Evolutionary conservation across 106 monocot species (phyloP).

Genomic region (Triglochin maritima): DNA sequence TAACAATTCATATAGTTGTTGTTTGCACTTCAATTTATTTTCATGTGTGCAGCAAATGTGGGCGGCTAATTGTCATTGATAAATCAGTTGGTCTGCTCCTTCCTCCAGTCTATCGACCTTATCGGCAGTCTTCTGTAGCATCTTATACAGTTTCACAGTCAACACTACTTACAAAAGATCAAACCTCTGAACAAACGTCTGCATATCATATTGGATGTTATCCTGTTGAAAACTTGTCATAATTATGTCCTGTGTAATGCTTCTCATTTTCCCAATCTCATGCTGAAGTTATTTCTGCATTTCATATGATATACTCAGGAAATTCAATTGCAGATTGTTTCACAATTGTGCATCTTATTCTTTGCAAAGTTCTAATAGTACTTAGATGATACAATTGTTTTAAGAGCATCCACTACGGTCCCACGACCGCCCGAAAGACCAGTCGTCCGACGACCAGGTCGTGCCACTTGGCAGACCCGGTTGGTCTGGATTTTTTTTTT

Average conservation of each 20-base stretch:
- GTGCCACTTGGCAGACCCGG: too few species aligned
- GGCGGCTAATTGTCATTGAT: slow-evolving; percentile 53
- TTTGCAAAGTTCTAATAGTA: too few species aligned
- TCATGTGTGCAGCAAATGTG: slow-evolving; percentile 60
- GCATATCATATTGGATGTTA: slow-evolving; percentile 79
- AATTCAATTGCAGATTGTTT: too few species aligned
- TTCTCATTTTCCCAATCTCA: background rate
- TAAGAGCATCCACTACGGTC: too few species aligned
- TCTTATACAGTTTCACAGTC: slow-evolving; percentile 8
- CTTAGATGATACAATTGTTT: too few species aligned
- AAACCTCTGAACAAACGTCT: slow-evolving; percentile 17
- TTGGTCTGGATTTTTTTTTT: too few species aligned
- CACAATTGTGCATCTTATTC: too few species aligned
- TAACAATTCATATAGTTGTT: slow-evolving; percentile 4
- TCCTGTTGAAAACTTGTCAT: slow-evolving; percentile 22
- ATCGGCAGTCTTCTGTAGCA: slow-evolving; percentile 11
- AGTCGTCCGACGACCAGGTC: too few species aligned
- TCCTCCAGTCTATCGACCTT: slow-evolving; percentile 64
- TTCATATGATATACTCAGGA: background rate
- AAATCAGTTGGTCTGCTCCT: slow-evolving; percentile 52
- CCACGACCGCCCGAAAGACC: too few species aligned
- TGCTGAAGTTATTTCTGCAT: background rate
- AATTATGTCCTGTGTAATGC: background rate
- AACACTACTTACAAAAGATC: slow-evolving; percentile 16
- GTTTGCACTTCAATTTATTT: background rate